Conservation (phyloP, 495 filamentous ascomycete species). For the Cenococcum geophilum region DNA sequence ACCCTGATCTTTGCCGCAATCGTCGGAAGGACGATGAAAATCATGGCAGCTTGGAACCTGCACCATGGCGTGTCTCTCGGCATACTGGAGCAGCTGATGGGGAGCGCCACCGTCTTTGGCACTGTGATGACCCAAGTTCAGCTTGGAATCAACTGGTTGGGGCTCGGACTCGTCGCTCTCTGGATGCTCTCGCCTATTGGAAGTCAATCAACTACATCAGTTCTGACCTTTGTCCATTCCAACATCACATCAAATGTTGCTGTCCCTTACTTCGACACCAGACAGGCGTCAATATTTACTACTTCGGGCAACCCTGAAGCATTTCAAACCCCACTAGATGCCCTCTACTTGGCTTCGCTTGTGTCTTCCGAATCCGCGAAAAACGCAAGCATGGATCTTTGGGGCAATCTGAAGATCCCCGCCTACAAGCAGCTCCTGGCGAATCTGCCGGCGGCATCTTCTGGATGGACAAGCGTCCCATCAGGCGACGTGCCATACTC, state of each 20-base stretch:
- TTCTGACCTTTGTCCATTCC: neutral
- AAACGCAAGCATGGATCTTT: neutral
- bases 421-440: neutral
- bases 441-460: neutral
- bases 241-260: neutral
- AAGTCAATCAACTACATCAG: neutral
- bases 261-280: neutral
- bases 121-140: neutral
- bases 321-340: neutral
- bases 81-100: neutral
- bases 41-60: neutral
- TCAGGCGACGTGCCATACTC: slow-evolving; percentile 1
- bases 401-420: neutral
- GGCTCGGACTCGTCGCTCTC: neutral
- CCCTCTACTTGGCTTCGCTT: neutral
- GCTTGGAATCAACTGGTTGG: neutral
- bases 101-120: neutral
- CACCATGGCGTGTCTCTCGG: neutral
- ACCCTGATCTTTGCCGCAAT: neutral
- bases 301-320: neutral
- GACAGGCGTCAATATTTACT: neutral
- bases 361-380: neutral
- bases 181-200: neutral
- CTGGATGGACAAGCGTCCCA: slow-evolving; percentile 2
- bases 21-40: neutral